Evolutionary conservation across 2,329 filamentous ascomycete genomes (phyloP).

Genomic region (Colletotrichum sp.): DNA sequence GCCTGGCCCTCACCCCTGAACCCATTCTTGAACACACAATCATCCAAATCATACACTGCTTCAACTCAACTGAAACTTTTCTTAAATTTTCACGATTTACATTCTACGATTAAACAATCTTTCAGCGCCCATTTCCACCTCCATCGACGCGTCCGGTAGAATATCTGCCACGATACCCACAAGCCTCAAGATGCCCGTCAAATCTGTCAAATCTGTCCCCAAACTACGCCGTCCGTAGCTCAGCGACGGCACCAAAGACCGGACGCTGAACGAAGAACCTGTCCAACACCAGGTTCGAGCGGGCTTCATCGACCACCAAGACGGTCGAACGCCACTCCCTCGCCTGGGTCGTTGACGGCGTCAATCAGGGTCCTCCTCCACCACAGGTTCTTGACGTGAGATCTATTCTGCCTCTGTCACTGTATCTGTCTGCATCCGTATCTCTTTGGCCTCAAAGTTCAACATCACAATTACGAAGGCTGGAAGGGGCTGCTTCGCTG

Average conservation of each 20-base stretch:
- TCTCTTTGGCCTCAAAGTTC: background rate
- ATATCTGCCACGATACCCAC: background rate
- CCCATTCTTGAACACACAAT: background rate
- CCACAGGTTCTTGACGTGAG: background rate
- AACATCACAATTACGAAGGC: background rate
- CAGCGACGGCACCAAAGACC: background rate
- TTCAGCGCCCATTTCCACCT: background rate
- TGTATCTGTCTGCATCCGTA: background rate
- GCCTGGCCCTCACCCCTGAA: background rate
- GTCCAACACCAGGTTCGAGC: background rate
- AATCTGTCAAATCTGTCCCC: background rate
- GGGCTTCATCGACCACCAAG: background rate
- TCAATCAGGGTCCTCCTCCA: background rate
- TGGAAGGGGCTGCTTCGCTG: background rate
- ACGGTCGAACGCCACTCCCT: background rate
- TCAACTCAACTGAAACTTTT: background rate
- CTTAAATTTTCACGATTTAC: background rate
- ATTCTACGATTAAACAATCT: background rate
- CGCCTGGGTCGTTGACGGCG: background rate
- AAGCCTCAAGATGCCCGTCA: background rate
- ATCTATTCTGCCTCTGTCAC: background rate
- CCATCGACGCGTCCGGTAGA: background rate
- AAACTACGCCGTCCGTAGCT: background rate
- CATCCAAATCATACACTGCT: accelerated
- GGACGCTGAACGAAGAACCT: background rate